A percentile compares a stretch with the other conserved stretches of the same genome.
phyloP scores from a whole-genome alignment of 768 basidiomycete species.

The Myochromella boudieri region DNA sequence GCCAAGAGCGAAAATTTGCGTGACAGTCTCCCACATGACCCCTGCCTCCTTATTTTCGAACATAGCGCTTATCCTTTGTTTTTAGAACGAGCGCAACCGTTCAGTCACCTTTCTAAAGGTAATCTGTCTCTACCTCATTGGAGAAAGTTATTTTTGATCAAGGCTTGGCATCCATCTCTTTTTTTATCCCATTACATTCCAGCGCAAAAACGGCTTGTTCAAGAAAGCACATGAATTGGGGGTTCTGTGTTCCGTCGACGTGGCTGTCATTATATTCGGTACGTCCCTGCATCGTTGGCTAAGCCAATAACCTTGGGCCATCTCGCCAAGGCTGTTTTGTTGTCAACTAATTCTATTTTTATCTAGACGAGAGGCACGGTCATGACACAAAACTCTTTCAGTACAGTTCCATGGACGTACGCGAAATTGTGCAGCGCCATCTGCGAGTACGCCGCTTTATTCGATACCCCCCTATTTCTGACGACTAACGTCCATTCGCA shows the following conservation, averaged over 20 bases:
- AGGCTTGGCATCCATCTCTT: conserved; percentile 17
- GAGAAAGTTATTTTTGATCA: conserved; percentile 21
- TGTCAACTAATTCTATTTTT: conserved; percentile 19
- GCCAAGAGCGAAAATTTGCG: neutral
- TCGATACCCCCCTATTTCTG: neutral
- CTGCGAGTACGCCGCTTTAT: conserved; percentile 32
- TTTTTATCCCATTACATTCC: conserved; percentile 5
- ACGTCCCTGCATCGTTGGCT: neutral
- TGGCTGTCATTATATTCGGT: conserved; percentile 19
- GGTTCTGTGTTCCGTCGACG: conserved; percentile 17
- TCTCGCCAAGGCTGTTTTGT: conserved; percentile 13
- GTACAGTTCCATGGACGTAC: conserved; percentile 62
- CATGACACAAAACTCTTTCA: conserved; percentile 74
- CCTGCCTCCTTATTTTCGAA: neutral
- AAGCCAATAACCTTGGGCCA: neutral
- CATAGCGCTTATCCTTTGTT: neutral
- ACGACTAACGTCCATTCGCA: conserved; percentile 14
- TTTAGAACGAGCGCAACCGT: conserved; percentile 19
- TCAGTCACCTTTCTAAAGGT: conserved; percentile 21
- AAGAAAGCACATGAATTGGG: conserved; percentile 20
- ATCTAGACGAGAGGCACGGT: conserved; percentile 21
- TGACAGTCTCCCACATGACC: neutral
- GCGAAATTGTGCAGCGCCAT: conserved; percentile 61
- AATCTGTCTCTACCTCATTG: conserved; percentile 8
- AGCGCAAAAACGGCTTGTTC: conserved; percentile 20